Conservation (phyloP, 208 protist species). For the Phytomonas francai region DNA sequence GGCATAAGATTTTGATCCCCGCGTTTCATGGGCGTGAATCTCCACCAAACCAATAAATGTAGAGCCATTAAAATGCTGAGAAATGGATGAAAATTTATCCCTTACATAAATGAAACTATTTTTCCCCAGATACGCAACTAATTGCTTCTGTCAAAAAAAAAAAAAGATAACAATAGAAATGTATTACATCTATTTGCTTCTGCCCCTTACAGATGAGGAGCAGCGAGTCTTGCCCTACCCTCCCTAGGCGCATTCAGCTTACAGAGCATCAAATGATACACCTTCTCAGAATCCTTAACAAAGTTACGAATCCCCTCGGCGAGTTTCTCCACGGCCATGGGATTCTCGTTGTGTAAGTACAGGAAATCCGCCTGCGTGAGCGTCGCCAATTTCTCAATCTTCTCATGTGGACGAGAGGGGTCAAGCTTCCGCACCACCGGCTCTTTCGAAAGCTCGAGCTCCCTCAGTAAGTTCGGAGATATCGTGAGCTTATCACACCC, state of each 20-base stretch:
- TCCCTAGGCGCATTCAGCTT: conserved; percentile 29
- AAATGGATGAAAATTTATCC: background rate
- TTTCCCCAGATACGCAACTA: background rate
- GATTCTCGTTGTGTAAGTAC: conserved; percentile 83
- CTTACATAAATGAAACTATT: background rate
- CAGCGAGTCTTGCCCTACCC: too few species aligned
- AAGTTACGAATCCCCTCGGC: conserved; percentile 96
- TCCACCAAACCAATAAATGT: too few species aligned
- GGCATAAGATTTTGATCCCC: too few species aligned
- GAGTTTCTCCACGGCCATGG: conserved; percentile 98
- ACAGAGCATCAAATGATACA: conserved; percentile 64
- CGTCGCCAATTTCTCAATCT: conserved; percentile 45
- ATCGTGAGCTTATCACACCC: conserved; percentile 98
- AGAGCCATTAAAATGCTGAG: conserved; percentile 4
- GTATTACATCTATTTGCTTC: background rate
- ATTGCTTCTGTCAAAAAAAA: conserved; percentile 10
- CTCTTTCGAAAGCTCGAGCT: conserved; percentile 61
- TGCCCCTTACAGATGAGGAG: background rate
- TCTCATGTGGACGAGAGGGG: conserved; percentile 28
- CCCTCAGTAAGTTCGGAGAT: conserved; percentile 90
- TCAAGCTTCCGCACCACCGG: conserved; percentile 56
- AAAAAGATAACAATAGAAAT: conserved; percentile 8
- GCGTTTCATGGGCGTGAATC: too few species aligned
- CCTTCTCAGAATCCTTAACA: conserved; percentile 86
- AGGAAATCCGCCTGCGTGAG: conserved; percentile 64